Conservation (phyloP, 2,329 filamentous ascomycete genomes). For the Calcarisporium arbuscula region DNA sequence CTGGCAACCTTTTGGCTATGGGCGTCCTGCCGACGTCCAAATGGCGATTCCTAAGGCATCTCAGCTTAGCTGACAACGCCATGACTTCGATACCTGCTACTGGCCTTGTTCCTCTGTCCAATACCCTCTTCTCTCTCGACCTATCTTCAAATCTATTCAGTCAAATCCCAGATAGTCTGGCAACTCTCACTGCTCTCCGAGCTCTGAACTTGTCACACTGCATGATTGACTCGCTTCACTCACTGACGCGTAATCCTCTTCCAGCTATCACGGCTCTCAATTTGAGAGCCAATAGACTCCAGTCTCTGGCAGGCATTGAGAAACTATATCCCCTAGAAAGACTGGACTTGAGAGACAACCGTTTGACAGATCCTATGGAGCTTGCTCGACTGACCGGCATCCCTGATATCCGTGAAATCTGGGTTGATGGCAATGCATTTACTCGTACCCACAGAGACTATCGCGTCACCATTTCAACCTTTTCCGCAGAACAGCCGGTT, state of each 20-base stretch:
- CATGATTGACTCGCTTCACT: constrained; percentile 94
- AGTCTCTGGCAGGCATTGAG: constrained; percentile 84
- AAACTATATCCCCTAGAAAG: constrained; percentile 82
- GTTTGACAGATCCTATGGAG: constrained; percentile 83
- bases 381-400: constrained; percentile 83
- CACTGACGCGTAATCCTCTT: constrained; percentile 75
- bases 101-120: constrained; percentile 75
- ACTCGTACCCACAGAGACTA: constrained; percentile 81
- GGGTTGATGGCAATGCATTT: constrained; percentile 88
- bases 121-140: constrained; percentile 86
- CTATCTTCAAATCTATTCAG: constrained; percentile 87
- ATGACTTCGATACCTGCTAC: constrained; percentile 71
- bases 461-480: constrained; percentile 92
- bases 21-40: constrained; percentile 75
- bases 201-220: constrained; percentile 92
- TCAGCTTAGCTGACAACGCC: constrained; percentile 87
- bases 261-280: constrained; percentile 93
- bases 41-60: constrained; percentile 89
- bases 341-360: constrained; percentile 86
- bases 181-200: constrained; percentile 77
- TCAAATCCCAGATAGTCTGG: constrained; percentile 89
- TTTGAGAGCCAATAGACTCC: constrained; percentile 78
- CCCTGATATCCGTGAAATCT: constrained; percentile 87
- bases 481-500: constrained; percentile 84
- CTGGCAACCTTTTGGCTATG: constrained; percentile 67